Evolutionary conservation across 306 rosid genomes (phyloP), one percentile per base, ranked within the genome.

Genomic region (Albizia julibrissin): DNA sequence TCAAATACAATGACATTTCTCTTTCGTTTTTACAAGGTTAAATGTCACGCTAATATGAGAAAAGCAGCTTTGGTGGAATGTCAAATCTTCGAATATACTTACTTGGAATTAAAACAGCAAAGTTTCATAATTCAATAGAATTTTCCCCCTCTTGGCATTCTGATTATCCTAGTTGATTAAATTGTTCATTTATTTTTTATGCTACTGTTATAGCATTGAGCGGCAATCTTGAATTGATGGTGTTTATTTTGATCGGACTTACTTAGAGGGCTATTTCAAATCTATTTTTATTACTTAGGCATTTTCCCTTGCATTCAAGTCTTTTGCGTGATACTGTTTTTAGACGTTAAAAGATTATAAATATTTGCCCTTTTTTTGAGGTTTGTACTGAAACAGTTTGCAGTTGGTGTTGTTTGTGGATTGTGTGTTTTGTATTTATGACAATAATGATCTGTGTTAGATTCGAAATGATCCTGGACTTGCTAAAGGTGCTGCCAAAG

Each of bases 401-500:
- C 49, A 31, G 12, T 65, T 12, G 49, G 15, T 75, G 24, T 49
- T 61, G 31, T 64, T 61, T 79, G 24, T 50, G 26, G 66, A 19
- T 31, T 16, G 49, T 24, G 19, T 75, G 18, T 31, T 72, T 34
- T 56, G 21, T 65, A 9, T 76, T 64, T 27, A 54, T 74, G 50
- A 27, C 61, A 81, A 58, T 56, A 21, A 72, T 87, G 66, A 27
- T 83, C 42, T 84, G 29, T 87, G 29, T 77, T 91, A 95, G 99
- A 82, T 82, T 80, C 92, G 93, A 69, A 90, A 89, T 87, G 90
- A 91, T 88, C 92, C 95, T 80, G 92, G 74, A 49, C 98, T 87
- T 74, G 91, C 93, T 47, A 89, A 87, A 88, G 99, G 99, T 76
- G 99, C 97, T 72, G 92, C 90, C 18, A 92, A 93, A 49, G 97